Evolutionary conservation across 1,284 basidiomycete species (phyloP).

Genomic region (Phellopilus nigrolimitatus): DNA sequence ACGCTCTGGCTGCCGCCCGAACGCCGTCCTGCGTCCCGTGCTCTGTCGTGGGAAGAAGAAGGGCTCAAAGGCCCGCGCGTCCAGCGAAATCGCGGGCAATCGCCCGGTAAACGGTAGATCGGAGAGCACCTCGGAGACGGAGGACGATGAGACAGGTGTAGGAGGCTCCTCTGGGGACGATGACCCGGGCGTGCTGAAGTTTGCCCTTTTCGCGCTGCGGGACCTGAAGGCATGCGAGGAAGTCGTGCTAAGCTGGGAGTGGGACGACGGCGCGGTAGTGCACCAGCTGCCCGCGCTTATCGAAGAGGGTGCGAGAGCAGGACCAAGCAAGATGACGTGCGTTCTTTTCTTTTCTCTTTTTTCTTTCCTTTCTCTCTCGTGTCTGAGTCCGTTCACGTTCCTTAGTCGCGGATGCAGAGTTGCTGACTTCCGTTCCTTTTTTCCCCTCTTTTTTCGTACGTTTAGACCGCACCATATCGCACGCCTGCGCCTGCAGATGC

Average conservation of each 20-base stretch:
- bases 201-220: conserved; percentile 80
- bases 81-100: too few relatives aligned
- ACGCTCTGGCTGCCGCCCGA: conserved; percentile 84
- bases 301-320: conserved; percentile 28
- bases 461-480: conserved; percentile 45
- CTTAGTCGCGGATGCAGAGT: too few relatives aligned
- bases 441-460: conserved; percentile 26
- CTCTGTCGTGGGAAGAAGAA: conserved; percentile 41
- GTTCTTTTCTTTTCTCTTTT: conserved; percentile 41
- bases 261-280: conserved; percentile 90
- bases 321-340: conserved; percentile 20
- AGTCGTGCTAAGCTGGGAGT: conserved; percentile 91
- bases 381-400: conserved; percentile 2
- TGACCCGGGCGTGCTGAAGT: conserved; percentile 49
- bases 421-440: conserved; percentile 18
- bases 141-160: conserved; percentile 11
- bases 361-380: conserved; percentile 23
- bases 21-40: conserved; percentile 80
- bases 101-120: too few relatives aligned
- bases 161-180: conserved; percentile 2
- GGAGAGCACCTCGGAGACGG: background rate
- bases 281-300: conserved; percentile 76
- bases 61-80: background rate
- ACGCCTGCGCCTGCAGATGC: conserved; percentile 59
- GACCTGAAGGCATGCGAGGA: conserved; percentile 82